A percentile compares a stretch with the other conserved stretches of the same genome.
phyloP scores from a whole-genome alignment of 305 asterid genomes.

The Solanum aculeatissimum region DNA sequence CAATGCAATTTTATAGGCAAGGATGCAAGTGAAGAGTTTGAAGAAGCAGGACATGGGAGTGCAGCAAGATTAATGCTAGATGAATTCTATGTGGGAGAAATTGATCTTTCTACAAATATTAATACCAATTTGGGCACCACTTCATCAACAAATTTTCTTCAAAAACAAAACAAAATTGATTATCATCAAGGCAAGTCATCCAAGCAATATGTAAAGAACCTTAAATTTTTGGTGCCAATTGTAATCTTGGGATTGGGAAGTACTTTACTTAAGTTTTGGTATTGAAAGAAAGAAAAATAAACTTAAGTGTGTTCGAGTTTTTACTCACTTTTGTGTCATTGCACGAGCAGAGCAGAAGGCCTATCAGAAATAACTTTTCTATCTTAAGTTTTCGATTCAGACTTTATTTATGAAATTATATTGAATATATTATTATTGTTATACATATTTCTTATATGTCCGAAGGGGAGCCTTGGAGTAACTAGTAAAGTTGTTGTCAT shows the following conservation, averaged over 20 bases:
- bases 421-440: too few relatives aligned
- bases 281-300: neutral
- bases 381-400: too few relatives aligned
- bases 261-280: neutral
- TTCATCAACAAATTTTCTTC: neutral
- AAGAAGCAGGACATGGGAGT: slow-evolving; percentile 73
- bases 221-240: slow-evolving; percentile 7
- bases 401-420: too few relatives aligned
- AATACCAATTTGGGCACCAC: neutral
- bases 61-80: slow-evolving; percentile 73
- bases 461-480: too few relatives aligned
- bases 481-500: too few relatives aligned
- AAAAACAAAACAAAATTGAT: neutral
- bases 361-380: neutral
- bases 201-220: neutral
- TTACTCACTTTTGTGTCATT: neutral
- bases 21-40: slow-evolving; percentile 71
- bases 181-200: neutral
- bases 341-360: rapidly evolving
- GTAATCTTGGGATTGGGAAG: slow-evolving; percentile 15
- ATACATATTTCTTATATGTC: too few relatives aligned
- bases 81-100: slow-evolving; percentile 56
- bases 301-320: neutral
- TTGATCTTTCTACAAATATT: slow-evolving; percentile 18
- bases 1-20: slow-evolving; percentile 17